These are phyloP conservation scores for Oehlia diaphana DNA, from an alignment of 192 early-diverging fungal species.

Conservation along the genomic window DNA sequence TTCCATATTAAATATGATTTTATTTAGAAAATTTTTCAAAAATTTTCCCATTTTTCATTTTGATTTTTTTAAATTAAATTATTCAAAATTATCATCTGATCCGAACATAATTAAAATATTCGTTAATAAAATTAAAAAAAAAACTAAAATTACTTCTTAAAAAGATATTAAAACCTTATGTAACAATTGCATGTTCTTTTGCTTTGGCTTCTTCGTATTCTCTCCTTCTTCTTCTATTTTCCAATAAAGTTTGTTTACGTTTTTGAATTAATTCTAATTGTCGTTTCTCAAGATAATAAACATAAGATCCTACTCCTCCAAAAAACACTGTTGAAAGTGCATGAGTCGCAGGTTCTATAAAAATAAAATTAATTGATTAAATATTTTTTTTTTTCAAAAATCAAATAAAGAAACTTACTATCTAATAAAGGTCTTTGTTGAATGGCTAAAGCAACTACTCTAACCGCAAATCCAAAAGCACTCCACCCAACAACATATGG, in stretches of 20 bases:
- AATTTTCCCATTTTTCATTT: too few relatives aligned
- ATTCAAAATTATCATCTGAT: too few relatives aligned
- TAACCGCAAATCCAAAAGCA: slow-evolving; percentile 45
- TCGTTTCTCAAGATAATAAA: slow-evolving; percentile 8
- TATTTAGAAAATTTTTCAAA: too few relatives aligned
- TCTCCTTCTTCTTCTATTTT: neutral
- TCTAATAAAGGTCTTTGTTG: slow-evolving; percentile 44
- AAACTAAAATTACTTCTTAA: too few relatives aligned
- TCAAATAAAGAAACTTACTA: slow-evolving; percentile 22
- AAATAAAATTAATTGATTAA: neutral
- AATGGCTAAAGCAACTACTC: slow-evolving; percentile 43
- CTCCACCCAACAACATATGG: slow-evolving; percentile 40
- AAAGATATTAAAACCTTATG: too few relatives aligned
- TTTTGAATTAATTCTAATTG: slow-evolving; percentile 19
- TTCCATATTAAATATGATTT: too few relatives aligned
- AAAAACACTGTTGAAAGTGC: neutral
- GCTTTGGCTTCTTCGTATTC: neutral
- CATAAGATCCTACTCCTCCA: slow-evolving; percentile 6
- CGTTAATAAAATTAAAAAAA: too few relatives aligned
- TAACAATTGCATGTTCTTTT: too few relatives aligned
- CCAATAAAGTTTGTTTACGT: slow-evolving; percentile 8
- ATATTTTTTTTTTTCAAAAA: neutral
- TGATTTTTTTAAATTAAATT: too few relatives aligned
- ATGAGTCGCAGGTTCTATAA: slow-evolving; percentile 11
- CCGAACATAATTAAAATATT: too few relatives aligned